Conservation (phyloP, 129 eudicot species). For the Helianthus tuberosus region DNA sequence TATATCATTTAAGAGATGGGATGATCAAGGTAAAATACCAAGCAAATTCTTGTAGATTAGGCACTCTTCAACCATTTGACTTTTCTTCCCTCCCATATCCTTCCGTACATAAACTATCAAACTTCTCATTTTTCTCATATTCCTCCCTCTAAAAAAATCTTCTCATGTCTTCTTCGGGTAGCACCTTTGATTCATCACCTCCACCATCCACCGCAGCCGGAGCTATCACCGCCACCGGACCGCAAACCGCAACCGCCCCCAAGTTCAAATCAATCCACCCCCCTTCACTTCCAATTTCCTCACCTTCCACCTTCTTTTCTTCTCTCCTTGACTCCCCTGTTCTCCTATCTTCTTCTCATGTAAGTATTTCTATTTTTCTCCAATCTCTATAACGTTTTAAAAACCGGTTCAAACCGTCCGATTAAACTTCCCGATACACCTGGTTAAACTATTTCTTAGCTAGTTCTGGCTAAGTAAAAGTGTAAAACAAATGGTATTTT, state of each 20-base stretch:
- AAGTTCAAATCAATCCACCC: conserved; percentile 86
- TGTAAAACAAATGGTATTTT: no score
- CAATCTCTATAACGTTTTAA: neutral
- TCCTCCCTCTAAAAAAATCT: conserved; percentile 11
- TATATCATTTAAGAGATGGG: neutral
- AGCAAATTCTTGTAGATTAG: conserved; percentile 29
- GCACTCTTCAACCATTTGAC: conserved; percentile 33
- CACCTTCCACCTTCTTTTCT: conserved; percentile 70
- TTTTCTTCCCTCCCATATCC: neutral
- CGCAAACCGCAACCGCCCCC: conserved; percentile 45
- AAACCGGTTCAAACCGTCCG: no score
- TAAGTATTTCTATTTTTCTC: conserved; percentile 31
- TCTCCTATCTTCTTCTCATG: conserved; percentile 67
- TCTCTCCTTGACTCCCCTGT: conserved; percentile 81
- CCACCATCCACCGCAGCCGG: neutral
- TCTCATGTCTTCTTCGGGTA: conserved; percentile 40
- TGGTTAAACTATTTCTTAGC: no score
- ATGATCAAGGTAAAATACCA: conserved; percentile 2
- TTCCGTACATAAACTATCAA: neutral
- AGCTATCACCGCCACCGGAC: conserved; percentile 36
- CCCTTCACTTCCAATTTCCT: conserved; percentile 68
- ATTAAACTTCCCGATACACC: no score
- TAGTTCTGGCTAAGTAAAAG: no score
- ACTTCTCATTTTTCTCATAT: neutral
- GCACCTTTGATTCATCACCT: conserved; percentile 37